phyloP scores from a whole-genome alignment of 805 yeast species.

The Pichia kluyveri region DNA sequence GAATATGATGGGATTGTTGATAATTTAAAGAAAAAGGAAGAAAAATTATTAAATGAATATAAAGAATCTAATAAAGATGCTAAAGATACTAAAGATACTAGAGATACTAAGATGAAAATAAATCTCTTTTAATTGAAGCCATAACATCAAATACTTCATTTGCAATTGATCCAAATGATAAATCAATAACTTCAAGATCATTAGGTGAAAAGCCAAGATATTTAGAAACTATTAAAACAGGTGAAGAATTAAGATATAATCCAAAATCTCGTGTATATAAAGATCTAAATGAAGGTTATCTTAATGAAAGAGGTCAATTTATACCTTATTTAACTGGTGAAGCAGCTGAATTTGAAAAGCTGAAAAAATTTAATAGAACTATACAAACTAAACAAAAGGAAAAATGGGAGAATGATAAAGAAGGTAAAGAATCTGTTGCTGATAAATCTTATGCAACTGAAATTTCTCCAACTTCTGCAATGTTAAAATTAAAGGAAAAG shows the following conservation, averaged over 20 bases:
- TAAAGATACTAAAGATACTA: too few relatives aligned
- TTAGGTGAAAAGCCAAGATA: constrained; percentile 73
- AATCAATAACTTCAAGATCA: constrained; percentile 41
- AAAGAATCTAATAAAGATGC: constrained; percentile 3
- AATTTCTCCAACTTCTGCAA: constrained; percentile 40
- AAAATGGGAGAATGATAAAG: constrained; percentile 11
- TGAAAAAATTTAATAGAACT: constrained; percentile 36
- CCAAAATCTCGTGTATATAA: constrained; percentile 41
- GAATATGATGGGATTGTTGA: constrained; percentile 48
- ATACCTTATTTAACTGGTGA: constrained; percentile 49
- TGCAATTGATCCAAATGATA: constrained; percentile 15
- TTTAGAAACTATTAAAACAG: constrained; percentile 39
- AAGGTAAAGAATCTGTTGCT: constrained; percentile 12
- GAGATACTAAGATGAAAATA: constrained; percentile 31
- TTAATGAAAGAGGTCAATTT: constrained; percentile 35
- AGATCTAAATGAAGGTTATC: constrained; percentile 25
- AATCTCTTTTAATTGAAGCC: constrained; percentile 4
- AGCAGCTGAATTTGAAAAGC: constrained; percentile 40
- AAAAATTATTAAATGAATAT: constrained; percentile 16
- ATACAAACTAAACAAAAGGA: constrained; percentile 14
- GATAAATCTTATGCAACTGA: constrained; percentile 24
- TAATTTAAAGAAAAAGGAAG: constrained; percentile 34
- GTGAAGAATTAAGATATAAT: constrained; percentile 38
- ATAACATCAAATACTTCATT: constrained; percentile 8
- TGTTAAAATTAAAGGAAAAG: constrained; percentile 27